Conservation (phyloP, 73 alveolate species). For the Paramecium caudatum region DNA sequence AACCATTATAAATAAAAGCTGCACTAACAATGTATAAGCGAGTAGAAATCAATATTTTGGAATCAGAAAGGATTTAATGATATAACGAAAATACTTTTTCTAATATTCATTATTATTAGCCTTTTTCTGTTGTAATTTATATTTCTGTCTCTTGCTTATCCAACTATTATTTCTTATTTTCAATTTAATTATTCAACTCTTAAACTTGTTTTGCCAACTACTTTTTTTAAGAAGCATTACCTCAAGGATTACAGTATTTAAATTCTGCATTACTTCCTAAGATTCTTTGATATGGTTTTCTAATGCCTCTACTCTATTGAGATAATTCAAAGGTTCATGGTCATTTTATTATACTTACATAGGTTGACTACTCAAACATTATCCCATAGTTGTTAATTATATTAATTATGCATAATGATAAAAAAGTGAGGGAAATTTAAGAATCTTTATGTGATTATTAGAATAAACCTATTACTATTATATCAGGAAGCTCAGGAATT, state of each 20-base stretch:
- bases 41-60: not conserved
- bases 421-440: not conserved
- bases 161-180: not conserved
- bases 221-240: not conserved
- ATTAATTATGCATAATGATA: constrained; percentile 50
- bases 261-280: not conserved
- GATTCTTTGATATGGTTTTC: not conserved
- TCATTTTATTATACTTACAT: no score
- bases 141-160: no score
- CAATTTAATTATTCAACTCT: not conserved
- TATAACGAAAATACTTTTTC: no score
- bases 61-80: not conserved
- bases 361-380: not conserved
- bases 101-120: no score
- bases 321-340: no score
- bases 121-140: no score
- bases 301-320: not conserved
- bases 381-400: not conserved
- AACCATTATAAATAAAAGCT: not conserved
- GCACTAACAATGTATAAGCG: not conserved
- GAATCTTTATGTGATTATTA: not conserved
- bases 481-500: constrained; percentile 17
- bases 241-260: not conserved
- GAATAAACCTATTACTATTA: not conserved
- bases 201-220: not conserved